Percentiles rank a stretch among this genome's conserved stretches.
These are phyloP conservation scores for Corchorus capsularis DNA, from an alignment of 345 rosid genomes.

Conservation along the genomic window DNA sequence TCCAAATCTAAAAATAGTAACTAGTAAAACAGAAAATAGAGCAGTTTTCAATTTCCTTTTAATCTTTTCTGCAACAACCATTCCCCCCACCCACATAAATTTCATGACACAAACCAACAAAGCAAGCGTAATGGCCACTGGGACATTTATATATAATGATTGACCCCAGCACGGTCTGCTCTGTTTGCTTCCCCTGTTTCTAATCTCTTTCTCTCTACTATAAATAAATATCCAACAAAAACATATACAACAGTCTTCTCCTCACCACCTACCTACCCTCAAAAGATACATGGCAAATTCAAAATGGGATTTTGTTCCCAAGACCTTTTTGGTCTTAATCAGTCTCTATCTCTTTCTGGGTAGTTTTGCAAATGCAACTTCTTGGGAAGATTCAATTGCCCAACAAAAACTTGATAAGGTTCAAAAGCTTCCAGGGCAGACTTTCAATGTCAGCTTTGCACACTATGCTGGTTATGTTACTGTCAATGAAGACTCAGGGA, in stretches of 20 bases:
- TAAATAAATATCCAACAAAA: not conserved
- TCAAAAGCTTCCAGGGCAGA: slow-evolving; percentile 64
- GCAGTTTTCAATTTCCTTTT: not conserved
- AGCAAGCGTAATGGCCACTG: not conserved
- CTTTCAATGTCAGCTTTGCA: slow-evolving; percentile 59
- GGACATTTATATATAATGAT: not conserved
- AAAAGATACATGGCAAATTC: not conserved
- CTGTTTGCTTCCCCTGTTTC: not conserved
- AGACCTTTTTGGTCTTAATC: slow-evolving; percentile 14
- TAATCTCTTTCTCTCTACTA: not conserved
- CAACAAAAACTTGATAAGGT: slow-evolving; percentile 72
- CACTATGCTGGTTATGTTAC: slow-evolving; percentile 77
- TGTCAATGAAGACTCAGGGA: slow-evolving; percentile 62
- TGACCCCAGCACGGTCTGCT: not conserved
- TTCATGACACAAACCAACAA: not conserved
- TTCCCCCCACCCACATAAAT: not conserved
- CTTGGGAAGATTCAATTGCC: slow-evolving; percentile 29
- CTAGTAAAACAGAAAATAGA: not conserved
- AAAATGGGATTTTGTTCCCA: slow-evolving; percentile 10
- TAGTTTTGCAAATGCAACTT: slow-evolving; percentile 16
- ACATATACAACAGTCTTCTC: not conserved
- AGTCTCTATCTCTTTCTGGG: slow-evolving; percentile 32
- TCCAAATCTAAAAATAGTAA: not conserved
- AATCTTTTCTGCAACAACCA: not conserved
- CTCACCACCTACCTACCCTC: not conserved